Percentiles rank a stretch among this genome's conserved stretches.
These are phyloP conservation scores for Neurospora sp. DNA, from an alignment of 495 filamentous ascomycete genomes.

Conservation along the genomic window DNA sequence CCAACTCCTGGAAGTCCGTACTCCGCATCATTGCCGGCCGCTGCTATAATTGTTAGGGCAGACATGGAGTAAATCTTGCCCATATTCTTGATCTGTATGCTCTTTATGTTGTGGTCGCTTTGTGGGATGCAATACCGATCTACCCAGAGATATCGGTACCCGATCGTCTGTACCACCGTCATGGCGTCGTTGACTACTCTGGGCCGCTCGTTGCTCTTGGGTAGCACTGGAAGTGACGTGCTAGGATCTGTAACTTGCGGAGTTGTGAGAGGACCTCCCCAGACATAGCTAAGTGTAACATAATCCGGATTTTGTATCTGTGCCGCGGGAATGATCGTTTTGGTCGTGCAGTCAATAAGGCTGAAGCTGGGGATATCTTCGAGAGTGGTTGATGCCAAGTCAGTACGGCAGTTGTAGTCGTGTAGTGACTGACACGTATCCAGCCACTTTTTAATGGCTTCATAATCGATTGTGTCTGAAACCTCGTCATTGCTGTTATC, in stretches of 20 bases:
- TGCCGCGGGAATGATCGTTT: background rate
- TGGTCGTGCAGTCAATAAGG: background rate
- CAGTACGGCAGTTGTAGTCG: background rate
- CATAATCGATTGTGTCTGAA: background rate
- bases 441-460: background rate
- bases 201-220: background rate
- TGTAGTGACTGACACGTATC: accelerated
- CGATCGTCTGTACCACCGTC: background rate
- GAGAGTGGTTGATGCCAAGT: background rate
- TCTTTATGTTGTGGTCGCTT: background rate
- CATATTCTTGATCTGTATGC: background rate
- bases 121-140: constrained; percentile 8
- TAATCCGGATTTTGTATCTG: background rate
- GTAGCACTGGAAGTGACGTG: background rate
- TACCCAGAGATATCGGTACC: constrained; percentile 7
- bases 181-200: constrained; percentile 3
- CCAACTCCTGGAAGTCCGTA: background rate
- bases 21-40: background rate
- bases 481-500: background rate
- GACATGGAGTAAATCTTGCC: background rate
- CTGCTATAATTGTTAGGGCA: background rate
- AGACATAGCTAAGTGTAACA: background rate
- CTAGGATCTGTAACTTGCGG: background rate
- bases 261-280: background rate
- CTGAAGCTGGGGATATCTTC: background rate